A percentile compares a stretch with the other conserved stretches of the same genome.
phyloP scores from a whole-genome alignment of 2,329 filamentous ascomycete genomes.

The Venturia pyrina region DNA sequence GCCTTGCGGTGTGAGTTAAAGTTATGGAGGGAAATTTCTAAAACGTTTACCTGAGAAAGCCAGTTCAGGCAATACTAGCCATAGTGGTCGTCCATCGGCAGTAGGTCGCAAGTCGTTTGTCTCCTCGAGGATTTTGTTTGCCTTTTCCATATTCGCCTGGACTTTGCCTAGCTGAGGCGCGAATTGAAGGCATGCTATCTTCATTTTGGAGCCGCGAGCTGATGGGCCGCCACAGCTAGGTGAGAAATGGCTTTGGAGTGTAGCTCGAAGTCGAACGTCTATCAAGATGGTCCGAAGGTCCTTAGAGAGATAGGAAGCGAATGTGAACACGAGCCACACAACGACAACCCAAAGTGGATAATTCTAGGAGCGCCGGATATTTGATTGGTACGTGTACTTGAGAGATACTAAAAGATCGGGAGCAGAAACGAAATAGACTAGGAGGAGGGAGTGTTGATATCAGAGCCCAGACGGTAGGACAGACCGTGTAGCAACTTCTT shows the following conservation, averaged over 20 bases:
- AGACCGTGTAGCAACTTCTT: too few species aligned
- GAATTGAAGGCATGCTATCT: conserved; percentile 62
- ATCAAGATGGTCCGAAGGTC: not conserved
- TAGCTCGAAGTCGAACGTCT: not conserved
- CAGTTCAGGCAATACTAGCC: conserved; percentile 66
- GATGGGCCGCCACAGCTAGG: not conserved
- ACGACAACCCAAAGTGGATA: too few species aligned
- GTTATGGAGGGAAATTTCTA: conserved; percentile 4
- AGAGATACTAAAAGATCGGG: too few species aligned
- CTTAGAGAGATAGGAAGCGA: not conserved
- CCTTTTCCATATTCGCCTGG: conserved; percentile 58
- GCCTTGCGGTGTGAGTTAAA: conserved; percentile 35
- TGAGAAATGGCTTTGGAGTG: not conserved
- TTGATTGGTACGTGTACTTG: too few species aligned
- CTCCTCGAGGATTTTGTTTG: conserved; percentile 51
- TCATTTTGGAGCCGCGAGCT: conserved; percentile 41
- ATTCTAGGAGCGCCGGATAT: too few species aligned
- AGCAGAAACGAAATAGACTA: too few species aligned
- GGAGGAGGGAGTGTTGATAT: too few species aligned
- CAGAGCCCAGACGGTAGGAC: too few species aligned
- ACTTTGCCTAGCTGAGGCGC: conserved; percentile 60
- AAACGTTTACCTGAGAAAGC: conserved; percentile 54
- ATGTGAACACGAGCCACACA: not conserved
- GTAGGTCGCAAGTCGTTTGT: conserved; percentile 32
- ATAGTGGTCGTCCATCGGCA: conserved; percentile 15